These are phyloP conservation scores for Ambrosiella xylebori DNA, from an alignment of 2,329 filamentous ascomycete genomes.

Conservation along the genomic window DNA sequence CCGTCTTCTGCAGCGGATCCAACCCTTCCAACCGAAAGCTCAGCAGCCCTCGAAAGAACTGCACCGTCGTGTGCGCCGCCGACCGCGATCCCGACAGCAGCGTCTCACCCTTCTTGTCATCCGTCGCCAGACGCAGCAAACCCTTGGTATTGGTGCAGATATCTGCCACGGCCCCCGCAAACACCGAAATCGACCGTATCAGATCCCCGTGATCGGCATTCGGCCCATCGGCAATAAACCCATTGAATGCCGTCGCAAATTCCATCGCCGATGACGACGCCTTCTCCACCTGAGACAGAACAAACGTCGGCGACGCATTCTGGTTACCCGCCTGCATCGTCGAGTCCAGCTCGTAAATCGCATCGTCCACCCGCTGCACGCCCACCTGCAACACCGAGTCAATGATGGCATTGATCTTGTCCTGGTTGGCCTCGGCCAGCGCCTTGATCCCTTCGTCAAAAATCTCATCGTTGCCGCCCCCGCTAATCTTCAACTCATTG, in stretches of 20 bases:
- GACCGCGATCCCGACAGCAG: constrained; percentile 68
- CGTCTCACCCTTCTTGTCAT: constrained; percentile 85
- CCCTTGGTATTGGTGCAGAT: constrained; percentile 95
- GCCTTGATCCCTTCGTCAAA: constrained; percentile 84
- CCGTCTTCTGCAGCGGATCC: constrained; percentile 81
- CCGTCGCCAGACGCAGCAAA: constrained; percentile 76
- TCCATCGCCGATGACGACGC: constrained; percentile 87
- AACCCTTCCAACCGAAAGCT: constrained; percentile 87
- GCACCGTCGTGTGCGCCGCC: constrained; percentile 71
- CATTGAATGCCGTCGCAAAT: constrained; percentile 95
- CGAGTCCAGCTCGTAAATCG: constrained; percentile 91
- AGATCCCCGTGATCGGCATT: constrained; percentile 80
- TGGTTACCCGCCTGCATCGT: constrained; percentile 98
- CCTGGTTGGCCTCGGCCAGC: constrained; percentile 67
- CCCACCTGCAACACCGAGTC: constrained; percentile 90
- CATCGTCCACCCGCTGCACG: constrained; percentile 86
- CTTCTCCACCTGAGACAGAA: constrained; percentile 94
- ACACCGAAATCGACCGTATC: constrained; percentile 81
- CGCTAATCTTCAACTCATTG: constrained; percentile 62
- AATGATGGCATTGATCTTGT: constrained; percentile 94
- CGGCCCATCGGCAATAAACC: constrained; percentile 91
- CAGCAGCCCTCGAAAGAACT: constrained; percentile 86
- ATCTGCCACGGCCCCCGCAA: constrained; percentile 79
- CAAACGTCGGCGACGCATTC: constrained; percentile 85
- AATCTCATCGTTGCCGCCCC: constrained; percentile 57